Conservation (phyloP, 2,329 filamentous ascomycete species). For the Aspergillus sp. region DNA sequence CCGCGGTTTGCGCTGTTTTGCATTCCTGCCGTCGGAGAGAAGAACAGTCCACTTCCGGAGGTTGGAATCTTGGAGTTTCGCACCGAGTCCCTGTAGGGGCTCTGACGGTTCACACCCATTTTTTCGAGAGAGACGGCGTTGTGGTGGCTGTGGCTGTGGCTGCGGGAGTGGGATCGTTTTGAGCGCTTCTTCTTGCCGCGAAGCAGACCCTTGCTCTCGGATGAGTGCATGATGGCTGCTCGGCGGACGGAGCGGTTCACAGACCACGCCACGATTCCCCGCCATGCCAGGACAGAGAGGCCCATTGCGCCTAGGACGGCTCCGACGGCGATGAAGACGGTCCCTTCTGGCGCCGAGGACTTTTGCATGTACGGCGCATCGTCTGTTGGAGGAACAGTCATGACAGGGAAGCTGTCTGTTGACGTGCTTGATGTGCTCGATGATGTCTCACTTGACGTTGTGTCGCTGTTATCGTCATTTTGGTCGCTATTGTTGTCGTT, state of each 20-base stretch:
- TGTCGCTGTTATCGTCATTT: constrained; percentile 22
- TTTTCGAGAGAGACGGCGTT: constrained; percentile 9
- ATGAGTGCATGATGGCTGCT: constrained; percentile 74
- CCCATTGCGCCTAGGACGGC: constrained; percentile 82
- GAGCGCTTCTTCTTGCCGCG: constrained; percentile 42
- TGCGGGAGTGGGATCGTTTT: constrained; percentile 5
- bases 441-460: constrained; percentile 1
- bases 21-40: constrained; percentile 77
- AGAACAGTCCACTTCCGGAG: constrained; percentile 79
- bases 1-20: constrained; percentile 61
- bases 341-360: constrained; percentile 82
- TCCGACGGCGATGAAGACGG: constrained; percentile 93
- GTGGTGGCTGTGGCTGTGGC: constrained; percentile 36
- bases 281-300: constrained; percentile 82
- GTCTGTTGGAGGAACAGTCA: constrained; percentile 76
- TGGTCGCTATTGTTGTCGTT: neutral
- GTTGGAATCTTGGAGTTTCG: constrained; percentile 38
- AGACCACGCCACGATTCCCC: constrained; percentile 81
- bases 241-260: constrained; percentile 88
- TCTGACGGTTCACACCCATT: constrained; percentile 3
- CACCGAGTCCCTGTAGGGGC: constrained; percentile 8
- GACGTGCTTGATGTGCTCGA: constrained; percentile 22
- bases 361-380: constrained; percentile 90
- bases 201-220: constrained; percentile 69
- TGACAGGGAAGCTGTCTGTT: constrained; percentile 58